Conservation (phyloP, 495 filamentous ascomycete species). For the Tuber calosporum region DNA sequence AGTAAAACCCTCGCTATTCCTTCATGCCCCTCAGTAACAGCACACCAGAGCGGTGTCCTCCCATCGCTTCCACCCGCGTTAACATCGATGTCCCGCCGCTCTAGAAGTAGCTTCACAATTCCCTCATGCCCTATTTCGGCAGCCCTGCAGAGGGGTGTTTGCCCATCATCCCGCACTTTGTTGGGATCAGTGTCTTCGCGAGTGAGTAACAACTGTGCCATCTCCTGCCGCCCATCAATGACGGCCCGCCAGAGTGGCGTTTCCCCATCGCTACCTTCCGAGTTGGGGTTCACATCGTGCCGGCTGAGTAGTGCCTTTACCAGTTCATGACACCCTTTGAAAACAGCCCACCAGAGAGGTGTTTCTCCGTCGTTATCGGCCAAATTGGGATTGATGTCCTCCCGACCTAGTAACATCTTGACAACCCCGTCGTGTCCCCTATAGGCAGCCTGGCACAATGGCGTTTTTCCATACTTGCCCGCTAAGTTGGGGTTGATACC, state of each 20-base stretch:
- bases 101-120: conserved; percentile 2
- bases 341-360: conserved; percentile 2
- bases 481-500: neutral
- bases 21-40: neutral
- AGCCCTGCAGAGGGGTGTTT: conserved; percentile 5
- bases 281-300: neutral
- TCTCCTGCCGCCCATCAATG: neutral
- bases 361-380: conserved; percentile 1
- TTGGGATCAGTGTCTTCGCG: neutral
- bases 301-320: neutral
- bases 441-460: neutral
- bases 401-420: neutral
- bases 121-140: neutral
- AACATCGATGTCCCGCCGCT: neutral
- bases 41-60: neutral
- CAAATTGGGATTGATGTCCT: neutral
- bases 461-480: neutral
- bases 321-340: neutral
- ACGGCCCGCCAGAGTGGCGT: neutral
- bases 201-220: neutral
- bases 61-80: neutral
- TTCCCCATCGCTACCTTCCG: neutral
- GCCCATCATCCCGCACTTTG: neutral
- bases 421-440: neutral
- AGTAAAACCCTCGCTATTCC: neutral